Percentiles rank a stretch among this genome's conserved stretches.
These are phyloP conservation scores for Ascocoryne sarcoides DNA, from an alignment of 2,329 filamentous ascomycete species.

Conservation along the genomic window DNA sequence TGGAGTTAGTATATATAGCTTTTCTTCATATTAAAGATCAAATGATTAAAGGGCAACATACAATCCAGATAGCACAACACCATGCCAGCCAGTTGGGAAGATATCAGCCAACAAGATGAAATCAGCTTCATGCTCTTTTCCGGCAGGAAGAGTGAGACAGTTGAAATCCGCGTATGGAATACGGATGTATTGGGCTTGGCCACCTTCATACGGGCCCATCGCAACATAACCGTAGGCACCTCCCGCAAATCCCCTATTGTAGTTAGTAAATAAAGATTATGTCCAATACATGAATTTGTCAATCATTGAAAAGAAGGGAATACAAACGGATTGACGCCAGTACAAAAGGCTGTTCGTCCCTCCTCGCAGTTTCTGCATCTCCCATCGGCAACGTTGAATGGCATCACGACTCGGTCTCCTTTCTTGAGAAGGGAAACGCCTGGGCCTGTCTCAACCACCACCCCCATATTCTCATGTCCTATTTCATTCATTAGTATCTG, in stretches of 20 bases:
- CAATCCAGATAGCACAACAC: slow-evolving; percentile 48
- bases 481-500: slow-evolving; percentile 50
- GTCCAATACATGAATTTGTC: too few species aligned
- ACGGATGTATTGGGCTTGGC: slow-evolving; percentile 59
- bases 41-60: not conserved
- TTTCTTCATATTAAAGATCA: not conserved
- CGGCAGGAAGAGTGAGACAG: slow-evolving; percentile 49
- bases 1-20: not conserved
- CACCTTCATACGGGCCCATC: slow-evolving; percentile 55
- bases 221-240: slow-evolving; percentile 55
- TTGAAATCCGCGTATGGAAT: slow-evolving; percentile 63
- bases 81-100: slow-evolving; percentile 47
- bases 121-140: slow-evolving; percentile 57
- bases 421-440: slow-evolving; percentile 59
- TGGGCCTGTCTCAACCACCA: slow-evolving; percentile 57
- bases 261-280: not conserved
- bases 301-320: not conserved
- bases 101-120: slow-evolving; percentile 46
- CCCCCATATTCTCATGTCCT: slow-evolving; percentile 82
- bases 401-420: slow-evolving; percentile 72
- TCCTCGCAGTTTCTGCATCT: slow-evolving; percentile 78
- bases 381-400: slow-evolving; percentile 75
- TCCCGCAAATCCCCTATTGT: slow-evolving; percentile 42
- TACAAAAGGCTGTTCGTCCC: slow-evolving; percentile 71
- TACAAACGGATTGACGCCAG: slow-evolving; percentile 44